Evolutionary conservation across 2,329 filamentous ascomycete genomes (phyloP).

Genomic region (Trichophyton simii): DNA sequence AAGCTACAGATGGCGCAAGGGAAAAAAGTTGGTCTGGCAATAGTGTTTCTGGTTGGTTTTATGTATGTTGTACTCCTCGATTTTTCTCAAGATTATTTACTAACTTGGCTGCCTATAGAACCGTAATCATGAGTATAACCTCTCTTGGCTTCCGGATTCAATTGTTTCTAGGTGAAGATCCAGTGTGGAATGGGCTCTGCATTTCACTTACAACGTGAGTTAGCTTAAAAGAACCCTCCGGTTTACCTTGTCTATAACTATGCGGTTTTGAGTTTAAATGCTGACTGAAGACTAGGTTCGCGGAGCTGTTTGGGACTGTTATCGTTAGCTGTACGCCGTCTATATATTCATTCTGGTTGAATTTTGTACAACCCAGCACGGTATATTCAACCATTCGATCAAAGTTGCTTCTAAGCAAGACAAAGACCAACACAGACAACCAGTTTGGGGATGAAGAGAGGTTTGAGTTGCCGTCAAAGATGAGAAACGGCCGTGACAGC

Average conservation of each 20-base stretch:
- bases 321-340: background rate
- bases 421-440: background rate
- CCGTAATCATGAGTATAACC: background rate
- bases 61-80: background rate
- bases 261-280: background rate
- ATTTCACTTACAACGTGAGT: conserved; percentile 2
- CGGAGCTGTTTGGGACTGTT: background rate
- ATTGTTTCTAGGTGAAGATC: background rate
- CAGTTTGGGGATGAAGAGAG: background rate
- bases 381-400: background rate
- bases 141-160: background rate
- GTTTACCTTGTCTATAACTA: too few relatives aligned
- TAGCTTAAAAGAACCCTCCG: background rate
- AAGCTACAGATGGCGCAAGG: background rate
- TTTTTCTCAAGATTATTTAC: background rate
- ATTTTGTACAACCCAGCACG: background rate
- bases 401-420: background rate
- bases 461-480: background rate
- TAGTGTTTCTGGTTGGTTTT: background rate
- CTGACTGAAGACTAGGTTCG: background rate
- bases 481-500: background rate
- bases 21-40: background rate
- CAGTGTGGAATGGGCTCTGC: background rate
- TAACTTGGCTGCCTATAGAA: background rate
- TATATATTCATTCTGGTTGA: background rate